Evolutionary conservation across 1,284 basidiomycete genomes (phyloP).

Genomic region (Coniferiporia weirii): DNA sequence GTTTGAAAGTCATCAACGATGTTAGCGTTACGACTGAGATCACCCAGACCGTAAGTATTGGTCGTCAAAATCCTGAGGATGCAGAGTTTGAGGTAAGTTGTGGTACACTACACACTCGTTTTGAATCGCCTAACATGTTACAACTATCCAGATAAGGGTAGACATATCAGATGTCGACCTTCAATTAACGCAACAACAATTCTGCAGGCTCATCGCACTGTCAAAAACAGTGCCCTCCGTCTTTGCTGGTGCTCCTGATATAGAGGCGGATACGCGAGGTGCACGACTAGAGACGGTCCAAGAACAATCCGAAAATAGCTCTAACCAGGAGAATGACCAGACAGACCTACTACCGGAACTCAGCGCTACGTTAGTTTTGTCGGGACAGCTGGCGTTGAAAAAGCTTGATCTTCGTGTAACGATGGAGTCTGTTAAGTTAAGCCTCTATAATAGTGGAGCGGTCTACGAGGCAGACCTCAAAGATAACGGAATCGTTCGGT

Average conservation of each 20-base stretch:
- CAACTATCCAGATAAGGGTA: conserved; percentile 50
- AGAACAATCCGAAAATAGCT: neutral
- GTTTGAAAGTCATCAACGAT: conserved; percentile 89
- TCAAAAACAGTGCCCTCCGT: conserved; percentile 74
- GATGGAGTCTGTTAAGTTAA: conserved; percentile 77
- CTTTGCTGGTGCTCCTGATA: conserved; percentile 2
- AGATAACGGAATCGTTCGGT: conserved; percentile 80
- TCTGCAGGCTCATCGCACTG: conserved; percentile 70
- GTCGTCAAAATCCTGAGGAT: conserved; percentile 40
- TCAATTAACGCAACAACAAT: conserved; percentile 89
- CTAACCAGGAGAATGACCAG: neutral
- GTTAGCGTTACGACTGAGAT: conserved; percentile 77
- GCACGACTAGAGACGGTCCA: neutral
- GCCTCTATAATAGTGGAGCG: conserved; percentile 80
- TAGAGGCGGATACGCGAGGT: neutral
- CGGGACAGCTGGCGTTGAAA: conserved; percentile 44
- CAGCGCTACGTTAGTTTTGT: conserved; percentile 26
- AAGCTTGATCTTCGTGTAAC: conserved; percentile 76
- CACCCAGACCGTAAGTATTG: conserved; percentile 57
- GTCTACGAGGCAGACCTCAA: conserved; percentile 57
- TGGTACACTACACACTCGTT: neutral
- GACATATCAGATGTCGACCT: conserved; percentile 89
- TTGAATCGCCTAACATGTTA: neutral
- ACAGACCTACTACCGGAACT: conserved; percentile 60
- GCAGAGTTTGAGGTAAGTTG: conserved; percentile 67